phyloP scores from a whole-genome alignment of 2,329 filamentous ascomycete species.

The Neofusicoccum cordaticola region DNA sequence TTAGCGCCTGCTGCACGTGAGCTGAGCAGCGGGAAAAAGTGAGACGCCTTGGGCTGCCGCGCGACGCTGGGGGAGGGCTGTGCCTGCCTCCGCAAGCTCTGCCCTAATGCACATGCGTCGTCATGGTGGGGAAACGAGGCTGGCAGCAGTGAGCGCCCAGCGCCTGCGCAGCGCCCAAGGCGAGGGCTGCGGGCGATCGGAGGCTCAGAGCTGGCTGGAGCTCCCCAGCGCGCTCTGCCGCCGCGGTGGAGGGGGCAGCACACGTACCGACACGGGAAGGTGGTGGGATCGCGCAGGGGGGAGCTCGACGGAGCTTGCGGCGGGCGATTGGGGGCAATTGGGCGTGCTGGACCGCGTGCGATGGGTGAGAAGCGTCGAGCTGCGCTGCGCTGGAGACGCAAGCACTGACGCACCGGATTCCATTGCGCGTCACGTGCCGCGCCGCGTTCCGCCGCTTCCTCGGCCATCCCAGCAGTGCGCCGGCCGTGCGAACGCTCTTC shows the following conservation, averaged over 20 bases:
- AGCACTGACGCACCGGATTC: slow-evolving; percentile 3
- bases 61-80: slow-evolving; percentile 7
- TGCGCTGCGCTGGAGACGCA: background rate
- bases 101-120: slow-evolving; percentile 9
- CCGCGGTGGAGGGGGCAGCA: background rate
- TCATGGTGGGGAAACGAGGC: slow-evolving; percentile 13
- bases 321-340: slow-evolving; percentile 10
- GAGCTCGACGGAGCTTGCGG: background rate
- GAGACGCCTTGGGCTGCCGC: slow-evolving; percentile 19
- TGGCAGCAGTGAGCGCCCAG: background rate
- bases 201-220: slow-evolving; percentile 14
- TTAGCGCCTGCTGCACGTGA: slow-evolving; percentile 22
- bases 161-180: background rate
- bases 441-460: background rate
- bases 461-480: background rate
- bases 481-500: background rate
- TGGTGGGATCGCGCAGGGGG: background rate
- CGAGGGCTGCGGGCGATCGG: slow-evolving; percentile 7
- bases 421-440: background rate
- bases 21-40: slow-evolving; percentile 16
- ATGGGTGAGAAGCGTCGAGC: background rate
- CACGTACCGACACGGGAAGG: background rate
- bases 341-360: background rate
- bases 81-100: slow-evolving; percentile 13
- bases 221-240: slow-evolving; percentile 2